Percentiles rank a stretch among this genome's conserved stretches.
phyloP scores from a whole-genome alignment of 305 asterid species.

The Ilex paraguariensis region DNA sequence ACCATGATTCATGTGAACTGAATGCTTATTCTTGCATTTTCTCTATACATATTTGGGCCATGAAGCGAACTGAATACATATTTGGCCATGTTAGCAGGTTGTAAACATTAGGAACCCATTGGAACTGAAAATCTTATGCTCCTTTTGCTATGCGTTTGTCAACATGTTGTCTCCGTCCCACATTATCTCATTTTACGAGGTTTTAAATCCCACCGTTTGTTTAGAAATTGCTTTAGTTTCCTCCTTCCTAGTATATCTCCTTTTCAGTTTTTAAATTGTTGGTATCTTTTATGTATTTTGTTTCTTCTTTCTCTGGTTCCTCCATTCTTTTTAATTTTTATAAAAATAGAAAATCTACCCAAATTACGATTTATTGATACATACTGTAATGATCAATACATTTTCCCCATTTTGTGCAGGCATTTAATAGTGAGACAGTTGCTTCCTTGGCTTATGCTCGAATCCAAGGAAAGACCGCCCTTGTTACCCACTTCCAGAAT shows the following conservation, averaged over 20 bases:
- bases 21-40: no score
- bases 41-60: no score
- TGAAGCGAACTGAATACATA: no score
- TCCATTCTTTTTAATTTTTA: no score
- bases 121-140: no score
- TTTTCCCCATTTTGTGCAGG: conserved; percentile 30
- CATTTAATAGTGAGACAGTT: conserved; percentile 41
- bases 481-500: conserved; percentile 25
- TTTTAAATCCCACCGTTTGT: conserved; percentile 7
- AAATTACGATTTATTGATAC: background rate
- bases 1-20: no score
- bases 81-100: no score
- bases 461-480: background rate
- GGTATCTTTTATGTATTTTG: no score
- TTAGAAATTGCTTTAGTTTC: background rate
- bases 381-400: background rate
- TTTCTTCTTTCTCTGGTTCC: no score
- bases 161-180: conserved; percentile 56
- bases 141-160: conserved; percentile 61
- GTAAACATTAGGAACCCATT: no score
- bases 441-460: conserved; percentile 78
- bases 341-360: no score
- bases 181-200: conserved; percentile 68
- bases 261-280: background rate
- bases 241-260: background rate